phyloP scores from a whole-genome alignment of 2,329 filamentous ascomycete species.

The Scedosporium boydii region DNA sequence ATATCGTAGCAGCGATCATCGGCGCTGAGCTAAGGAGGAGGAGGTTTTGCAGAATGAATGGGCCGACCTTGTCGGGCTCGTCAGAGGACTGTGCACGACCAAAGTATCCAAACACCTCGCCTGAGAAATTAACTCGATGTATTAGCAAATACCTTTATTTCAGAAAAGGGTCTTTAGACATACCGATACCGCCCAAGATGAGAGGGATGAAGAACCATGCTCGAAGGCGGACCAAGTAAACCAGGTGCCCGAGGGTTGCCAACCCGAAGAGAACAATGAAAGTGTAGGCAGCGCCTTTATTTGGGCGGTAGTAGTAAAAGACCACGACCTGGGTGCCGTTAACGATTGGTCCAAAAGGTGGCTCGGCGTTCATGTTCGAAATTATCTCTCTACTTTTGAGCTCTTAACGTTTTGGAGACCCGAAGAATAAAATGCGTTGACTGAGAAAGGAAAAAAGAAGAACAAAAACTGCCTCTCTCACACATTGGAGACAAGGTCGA shows the following conservation, averaged over 20 bases:
- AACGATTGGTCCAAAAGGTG: slow-evolving; percentile 1
- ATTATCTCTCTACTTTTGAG: background rate
- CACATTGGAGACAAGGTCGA: no score
- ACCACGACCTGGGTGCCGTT: slow-evolving; percentile 9
- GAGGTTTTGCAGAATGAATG: slow-evolving; percentile 29
- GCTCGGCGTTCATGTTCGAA: background rate
- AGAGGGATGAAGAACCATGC: slow-evolving; percentile 46
- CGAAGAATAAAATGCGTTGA: background rate
- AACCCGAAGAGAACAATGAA: slow-evolving; percentile 33
- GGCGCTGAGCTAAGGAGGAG: slow-evolving; percentile 27
- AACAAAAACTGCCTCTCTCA: background rate
- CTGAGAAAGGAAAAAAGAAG: background rate
- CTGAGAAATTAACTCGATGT: slow-evolving; percentile 14
- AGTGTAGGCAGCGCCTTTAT: slow-evolving; percentile 29
- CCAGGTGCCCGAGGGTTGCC: slow-evolving; percentile 28
- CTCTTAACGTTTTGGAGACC: background rate
- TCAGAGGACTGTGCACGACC: slow-evolving; percentile 35
- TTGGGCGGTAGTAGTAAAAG: slow-evolving; percentile 39
- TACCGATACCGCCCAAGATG: slow-evolving; percentile 39
- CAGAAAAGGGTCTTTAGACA: slow-evolving; percentile 8
- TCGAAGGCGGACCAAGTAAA: slow-evolving; percentile 27
- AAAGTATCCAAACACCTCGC: slow-evolving; percentile 41
- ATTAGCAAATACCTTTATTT: background rate
- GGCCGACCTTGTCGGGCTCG: slow-evolving; percentile 27
- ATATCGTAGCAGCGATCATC: slow-evolving; percentile 34